Percentiles rank a stretch among this genome's conserved stretches.
These are phyloP conservation scores for Pseudogymnoascus sp. DNA, from an alignment of 2,329 filamentous ascomycete species.

Conservation along the genomic window DNA sequence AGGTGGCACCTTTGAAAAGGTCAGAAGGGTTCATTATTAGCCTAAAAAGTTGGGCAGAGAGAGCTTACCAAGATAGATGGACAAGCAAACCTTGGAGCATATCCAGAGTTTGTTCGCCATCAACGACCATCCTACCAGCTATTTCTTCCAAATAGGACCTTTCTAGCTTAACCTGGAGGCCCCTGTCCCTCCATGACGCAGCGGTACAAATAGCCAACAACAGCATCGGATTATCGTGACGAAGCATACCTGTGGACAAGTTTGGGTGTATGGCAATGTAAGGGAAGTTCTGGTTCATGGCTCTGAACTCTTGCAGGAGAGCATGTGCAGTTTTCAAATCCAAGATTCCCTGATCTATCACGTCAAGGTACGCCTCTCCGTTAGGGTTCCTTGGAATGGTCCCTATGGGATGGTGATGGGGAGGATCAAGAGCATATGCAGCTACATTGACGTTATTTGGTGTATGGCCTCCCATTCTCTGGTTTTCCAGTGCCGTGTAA, in stretches of 20 bases:
- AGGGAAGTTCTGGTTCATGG: conserved; percentile 7
- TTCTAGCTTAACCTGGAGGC: conserved; percentile 4
- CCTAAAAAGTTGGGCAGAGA: not conserved
- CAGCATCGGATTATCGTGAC: conserved; percentile 5
- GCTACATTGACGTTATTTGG: not conserved
- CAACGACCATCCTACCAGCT: conserved; percentile 8
- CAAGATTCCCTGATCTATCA: conserved; percentile 7
- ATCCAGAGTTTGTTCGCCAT: conserved; percentile 11
- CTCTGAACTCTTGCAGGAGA: conserved; percentile 8
- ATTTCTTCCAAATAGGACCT: conserved; percentile 6
- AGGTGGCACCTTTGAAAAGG: conserved; percentile 10
- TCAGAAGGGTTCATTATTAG: not conserved
- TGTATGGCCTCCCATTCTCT: not conserved
- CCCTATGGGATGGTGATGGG: conserved; percentile 22
- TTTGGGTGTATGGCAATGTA: not conserved
- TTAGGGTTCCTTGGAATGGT: not conserved
- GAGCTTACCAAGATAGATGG: conserved; percentile 9
- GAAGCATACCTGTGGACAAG: not conserved
- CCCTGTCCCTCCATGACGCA: conserved; percentile 6
- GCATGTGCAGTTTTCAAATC: conserved; percentile 1
- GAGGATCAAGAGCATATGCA: not conserved
- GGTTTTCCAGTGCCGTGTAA: not conserved
- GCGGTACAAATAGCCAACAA: conserved; percentile 1
- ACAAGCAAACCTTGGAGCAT: conserved; percentile 11
- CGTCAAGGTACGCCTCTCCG: not conserved